Conservation (phyloP, 1,139 yeast genomes). For the Meyerozyma athensensis region DNA sequence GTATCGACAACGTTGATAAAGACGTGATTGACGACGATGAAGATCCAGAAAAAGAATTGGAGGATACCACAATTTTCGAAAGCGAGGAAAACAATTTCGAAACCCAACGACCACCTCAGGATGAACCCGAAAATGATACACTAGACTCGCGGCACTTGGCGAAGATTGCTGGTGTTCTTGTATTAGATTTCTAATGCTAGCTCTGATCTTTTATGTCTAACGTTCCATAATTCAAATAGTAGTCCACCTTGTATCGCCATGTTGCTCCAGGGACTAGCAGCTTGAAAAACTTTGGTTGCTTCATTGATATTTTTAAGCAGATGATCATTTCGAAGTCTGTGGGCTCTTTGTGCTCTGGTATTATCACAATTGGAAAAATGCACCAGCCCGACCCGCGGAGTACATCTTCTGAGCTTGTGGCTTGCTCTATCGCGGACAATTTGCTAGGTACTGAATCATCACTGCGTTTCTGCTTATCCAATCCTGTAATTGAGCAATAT, state of each 20-base stretch:
- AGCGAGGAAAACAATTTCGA: neutral
- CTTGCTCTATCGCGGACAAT: too few relatives aligned
- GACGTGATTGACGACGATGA: conserved; percentile 19
- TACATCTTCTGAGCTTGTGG: conserved; percentile 5
- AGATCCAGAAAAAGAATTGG: conserved; percentile 3
- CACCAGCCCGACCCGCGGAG: conserved; percentile 10
- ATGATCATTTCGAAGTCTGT: too few relatives aligned
- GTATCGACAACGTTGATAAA: conserved; percentile 25
- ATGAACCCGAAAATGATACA: conserved; percentile 8
- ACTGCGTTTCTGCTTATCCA: too few relatives aligned
- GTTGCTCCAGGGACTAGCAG: neutral
- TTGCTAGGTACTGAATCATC: too few relatives aligned
- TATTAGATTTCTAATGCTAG: conserved; percentile 12
- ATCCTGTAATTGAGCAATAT: conserved; percentile 4
- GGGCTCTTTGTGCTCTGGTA: too few relatives aligned
- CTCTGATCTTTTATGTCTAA: neutral
- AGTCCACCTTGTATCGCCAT: neutral
- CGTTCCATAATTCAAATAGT: neutral
- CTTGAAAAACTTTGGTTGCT: neutral
- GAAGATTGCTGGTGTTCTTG: conserved; percentile 12
- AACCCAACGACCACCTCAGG: conserved; percentile 4
- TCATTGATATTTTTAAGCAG: neutral
- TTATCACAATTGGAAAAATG: conserved; percentile 9
- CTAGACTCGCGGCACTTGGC: conserved; percentile 14
- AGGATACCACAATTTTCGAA: neutral